These are phyloP conservation scores for Apostasia shenzhenica DNA, from an alignment of 106 monocot species.

Conservation along the genomic window DNA sequence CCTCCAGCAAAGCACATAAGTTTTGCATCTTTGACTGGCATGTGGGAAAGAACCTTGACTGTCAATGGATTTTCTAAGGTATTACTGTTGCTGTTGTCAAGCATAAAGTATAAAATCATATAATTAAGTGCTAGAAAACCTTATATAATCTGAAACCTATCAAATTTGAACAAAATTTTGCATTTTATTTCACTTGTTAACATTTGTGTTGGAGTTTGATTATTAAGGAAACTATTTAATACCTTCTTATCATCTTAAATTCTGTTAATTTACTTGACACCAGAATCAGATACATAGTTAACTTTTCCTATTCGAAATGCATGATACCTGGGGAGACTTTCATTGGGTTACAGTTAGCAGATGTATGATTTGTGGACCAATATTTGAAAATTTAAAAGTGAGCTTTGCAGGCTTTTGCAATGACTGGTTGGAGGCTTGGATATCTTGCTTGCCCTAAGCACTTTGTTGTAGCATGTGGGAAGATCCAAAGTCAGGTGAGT, in stretches of 20 bases:
- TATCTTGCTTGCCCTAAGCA: constrained; percentile 78
- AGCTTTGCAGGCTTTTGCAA: constrained; percentile 82
- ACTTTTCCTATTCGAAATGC: not conserved
- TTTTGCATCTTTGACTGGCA: constrained; percentile 94
- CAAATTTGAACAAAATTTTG: not conserved
- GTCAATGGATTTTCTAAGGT: constrained; percentile 99
- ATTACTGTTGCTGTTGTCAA: not conserved
- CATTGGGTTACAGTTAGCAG: not conserved
- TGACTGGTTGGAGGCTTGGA: constrained; percentile 98
- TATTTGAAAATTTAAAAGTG: not conserved
- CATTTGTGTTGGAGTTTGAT: not conserved
- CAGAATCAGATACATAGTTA: too few species aligned
- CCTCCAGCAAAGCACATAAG: constrained; percentile 86
- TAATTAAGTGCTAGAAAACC: not conserved
- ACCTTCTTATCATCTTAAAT: too few species aligned
- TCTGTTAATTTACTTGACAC: too few species aligned
- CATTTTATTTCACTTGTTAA: not conserved
- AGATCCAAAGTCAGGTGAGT: constrained; percentile 72
- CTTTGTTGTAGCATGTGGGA: constrained; percentile 60
- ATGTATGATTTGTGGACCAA: not conserved
- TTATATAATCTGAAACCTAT: not conserved
- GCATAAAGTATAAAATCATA: not conserved
- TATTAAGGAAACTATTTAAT: not conserved
- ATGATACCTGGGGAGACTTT: not conserved
- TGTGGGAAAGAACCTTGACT: constrained; percentile 95